Percentiles rank a stretch among this genome's conserved stretches.
phyloP scores from a whole-genome alignment of 78 protist species.

The Speleostelium caveatum region DNA sequence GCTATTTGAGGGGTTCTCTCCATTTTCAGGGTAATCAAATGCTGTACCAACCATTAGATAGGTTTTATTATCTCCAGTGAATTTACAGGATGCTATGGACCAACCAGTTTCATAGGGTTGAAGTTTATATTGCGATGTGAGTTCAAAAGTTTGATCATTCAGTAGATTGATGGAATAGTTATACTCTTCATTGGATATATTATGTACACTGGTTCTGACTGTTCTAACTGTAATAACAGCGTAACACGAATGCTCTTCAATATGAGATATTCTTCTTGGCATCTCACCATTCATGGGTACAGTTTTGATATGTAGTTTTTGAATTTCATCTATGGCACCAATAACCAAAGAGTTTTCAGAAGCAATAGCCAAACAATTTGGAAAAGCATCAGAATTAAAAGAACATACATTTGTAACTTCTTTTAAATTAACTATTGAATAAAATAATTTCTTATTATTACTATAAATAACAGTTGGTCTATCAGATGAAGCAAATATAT shows the following conservation, averaged over 20 bases:
- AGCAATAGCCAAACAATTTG: slow-evolving; percentile 90
- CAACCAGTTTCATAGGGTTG: slow-evolving; percentile 48
- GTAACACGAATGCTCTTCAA: slow-evolving; percentile 40
- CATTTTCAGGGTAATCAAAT: slow-evolving; percentile 21
- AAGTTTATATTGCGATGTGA: not conserved
- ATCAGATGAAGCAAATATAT: slow-evolving; percentile 93
- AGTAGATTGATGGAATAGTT: not conserved
- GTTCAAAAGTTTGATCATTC: slow-evolving; percentile 89
- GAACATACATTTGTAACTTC: slow-evolving; percentile 77
- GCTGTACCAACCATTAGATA: slow-evolving; percentile 94
- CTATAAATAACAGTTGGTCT: slow-evolving; percentile 92
- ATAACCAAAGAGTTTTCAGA: slow-evolving; percentile 59
- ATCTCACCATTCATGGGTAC: slow-evolving; percentile 86
- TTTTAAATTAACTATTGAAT: slow-evolving; percentile 87
- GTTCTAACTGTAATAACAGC: slow-evolving; percentile 34
- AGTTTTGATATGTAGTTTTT: slow-evolving; percentile 92
- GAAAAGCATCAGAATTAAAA: slow-evolving; percentile 78
- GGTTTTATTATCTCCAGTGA: slow-evolving; percentile 1
- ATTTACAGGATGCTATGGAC: slow-evolving; percentile 1
- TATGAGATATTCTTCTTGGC: slow-evolving; percentile 87
- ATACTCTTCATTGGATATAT: not conserved
- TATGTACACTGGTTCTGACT: too few relatives aligned
- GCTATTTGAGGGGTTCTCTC: slow-evolving; percentile 70
- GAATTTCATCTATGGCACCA: slow-evolving; percentile 92
- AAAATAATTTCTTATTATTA: slow-evolving; percentile 80